Evolutionary conservation across 768 basidiomycete species (phyloP).

Genomic region (Filobasidium floriforme): DNA sequence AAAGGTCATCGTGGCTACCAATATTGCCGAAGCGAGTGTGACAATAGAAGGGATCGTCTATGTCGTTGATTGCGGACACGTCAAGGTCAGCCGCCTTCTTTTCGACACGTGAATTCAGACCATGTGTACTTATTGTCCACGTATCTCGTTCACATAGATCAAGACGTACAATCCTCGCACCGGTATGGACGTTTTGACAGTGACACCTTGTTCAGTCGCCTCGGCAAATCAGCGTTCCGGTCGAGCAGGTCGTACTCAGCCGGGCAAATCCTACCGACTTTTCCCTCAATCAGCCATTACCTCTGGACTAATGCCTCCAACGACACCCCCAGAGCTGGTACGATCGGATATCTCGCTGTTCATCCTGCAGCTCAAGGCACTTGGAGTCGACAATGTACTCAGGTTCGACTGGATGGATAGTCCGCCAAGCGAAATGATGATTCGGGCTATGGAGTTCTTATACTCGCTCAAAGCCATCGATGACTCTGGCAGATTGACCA

Average conservation of each 20-base stretch:
- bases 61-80: conserved; percentile 89
- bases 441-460: conserved; percentile 77
- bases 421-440: conserved; percentile 75
- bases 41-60: conserved; percentile 94
- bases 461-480: conserved; percentile 74
- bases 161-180: conserved; percentile 82
- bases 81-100: conserved; percentile 58
- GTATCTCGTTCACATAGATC: too few species aligned
- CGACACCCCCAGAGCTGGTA: conserved; percentile 81
- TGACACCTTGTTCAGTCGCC: conserved; percentile 74
- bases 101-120: too few species aligned
- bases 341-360: conserved; percentile 85
- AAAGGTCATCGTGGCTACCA: conserved; percentile 87
- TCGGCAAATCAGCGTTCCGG: conserved; percentile 91
- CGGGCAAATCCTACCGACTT: conserved; percentile 86
- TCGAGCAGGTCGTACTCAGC: conserved; percentile 84
- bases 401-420: conserved; percentile 84
- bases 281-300: conserved; percentile 63
- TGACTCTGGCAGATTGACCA: conserved; percentile 64
- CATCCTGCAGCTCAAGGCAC: conserved; percentile 83
- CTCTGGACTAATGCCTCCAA: conserved; percentile 51
- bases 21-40: conserved; percentile 95
- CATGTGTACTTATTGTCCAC: too few species aligned
- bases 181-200: conserved; percentile 71
- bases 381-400: conserved; percentile 91